A percentile compares a stretch with the other conserved stretches of the same genome.
Evolutionary conservation across 2,329 filamentous ascomycete species (phyloP).

Genomic region (Microcyclospora tardicrescens): DNA sequence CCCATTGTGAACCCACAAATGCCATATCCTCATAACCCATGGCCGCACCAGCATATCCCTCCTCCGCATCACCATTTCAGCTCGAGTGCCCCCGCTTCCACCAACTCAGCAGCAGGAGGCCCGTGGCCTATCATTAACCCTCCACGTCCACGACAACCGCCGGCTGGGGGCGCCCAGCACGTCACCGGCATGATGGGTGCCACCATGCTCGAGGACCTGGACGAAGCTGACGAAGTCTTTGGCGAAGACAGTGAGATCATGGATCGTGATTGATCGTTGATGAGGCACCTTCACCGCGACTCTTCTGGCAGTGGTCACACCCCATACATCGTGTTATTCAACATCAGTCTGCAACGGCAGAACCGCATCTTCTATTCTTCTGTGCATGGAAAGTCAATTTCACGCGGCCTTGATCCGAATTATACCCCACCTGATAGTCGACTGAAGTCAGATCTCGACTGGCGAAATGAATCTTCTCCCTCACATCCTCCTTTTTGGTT

Average conservation of each 20-base stretch:
- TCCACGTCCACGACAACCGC: constrained; percentile 1
- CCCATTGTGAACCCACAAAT: not conserved
- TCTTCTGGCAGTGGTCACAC: too few relatives aligned
- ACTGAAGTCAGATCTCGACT: too few relatives aligned
- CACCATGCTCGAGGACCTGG: constrained; percentile 26
- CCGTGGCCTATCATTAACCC: constrained; percentile 2
- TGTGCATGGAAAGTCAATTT: too few relatives aligned
- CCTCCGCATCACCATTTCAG: constrained; percentile 9
- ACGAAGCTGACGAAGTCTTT: constrained; percentile 30
- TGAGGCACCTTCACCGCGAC: too few relatives aligned
- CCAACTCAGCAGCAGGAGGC: constrained; percentile 6
- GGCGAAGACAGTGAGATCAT: constrained; percentile 34
- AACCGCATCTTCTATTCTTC: too few relatives aligned
- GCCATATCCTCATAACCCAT: not conserved
- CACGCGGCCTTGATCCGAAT: too few relatives aligned
- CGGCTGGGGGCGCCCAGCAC: constrained; percentile 17
- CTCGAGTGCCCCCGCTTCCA: constrained; percentile 19
- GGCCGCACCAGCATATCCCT: not conserved
- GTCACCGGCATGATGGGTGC: constrained; percentile 27
- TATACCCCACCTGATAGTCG: too few relatives aligned
- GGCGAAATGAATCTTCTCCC: too few relatives aligned
- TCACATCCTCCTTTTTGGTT: too few relatives aligned
- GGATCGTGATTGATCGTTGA: constrained; percentile 9
- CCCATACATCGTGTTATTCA: too few relatives aligned
- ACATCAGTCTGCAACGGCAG: too few relatives aligned